phyloP scores from a whole-genome alignment of 2,329 filamentous ascomycete species.

The Dothidotthia symphoricarpi region DNA sequence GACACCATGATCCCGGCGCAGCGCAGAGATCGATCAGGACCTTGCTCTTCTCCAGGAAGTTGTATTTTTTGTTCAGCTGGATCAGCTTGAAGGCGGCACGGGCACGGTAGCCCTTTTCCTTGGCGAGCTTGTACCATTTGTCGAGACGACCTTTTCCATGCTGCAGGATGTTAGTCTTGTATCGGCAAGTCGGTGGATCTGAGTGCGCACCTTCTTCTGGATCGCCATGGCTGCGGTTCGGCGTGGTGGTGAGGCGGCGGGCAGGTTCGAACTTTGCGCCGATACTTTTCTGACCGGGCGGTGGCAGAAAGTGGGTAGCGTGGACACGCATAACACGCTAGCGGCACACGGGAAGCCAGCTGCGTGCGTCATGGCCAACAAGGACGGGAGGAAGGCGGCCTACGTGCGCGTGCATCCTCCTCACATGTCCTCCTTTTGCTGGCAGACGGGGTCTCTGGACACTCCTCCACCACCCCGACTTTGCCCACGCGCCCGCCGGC shows the following conservation, averaged over 20 bases:
- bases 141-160: constrained; percentile 97
- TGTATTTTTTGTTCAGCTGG: constrained; percentile 98
- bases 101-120: constrained; percentile 96
- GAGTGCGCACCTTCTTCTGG: constrained; percentile 73
- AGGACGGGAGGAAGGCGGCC: too few species aligned
- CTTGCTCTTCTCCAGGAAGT: constrained; percentile 94
- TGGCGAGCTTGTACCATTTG: constrained; percentile 98
- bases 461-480: constrained; percentile 11
- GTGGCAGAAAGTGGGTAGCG: constrained; percentile 1
- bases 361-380: constrained; percentile 24
- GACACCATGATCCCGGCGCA: constrained; percentile 66
- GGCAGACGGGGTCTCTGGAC: constrained; percentile 1
- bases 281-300: constrained; percentile 18
- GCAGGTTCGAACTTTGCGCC: constrained; percentile 17
- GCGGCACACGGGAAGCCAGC: constrained; percentile 4
- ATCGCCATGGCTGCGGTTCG: constrained; percentile 69
- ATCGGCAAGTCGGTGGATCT: too few species aligned
- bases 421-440: constrained; percentile 8
- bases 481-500: constrained; percentile 19
- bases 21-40: constrained; percentile 97
- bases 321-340: not conserved
- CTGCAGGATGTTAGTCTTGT: constrained; percentile 46
- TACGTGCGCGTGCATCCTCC: constrained; percentile 2
- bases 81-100: constrained; percentile 97
- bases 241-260: constrained; percentile 16